Evolutionary conservation across 805 yeast species (phyloP).

Genomic region (Candida rishiriensis): DNA sequence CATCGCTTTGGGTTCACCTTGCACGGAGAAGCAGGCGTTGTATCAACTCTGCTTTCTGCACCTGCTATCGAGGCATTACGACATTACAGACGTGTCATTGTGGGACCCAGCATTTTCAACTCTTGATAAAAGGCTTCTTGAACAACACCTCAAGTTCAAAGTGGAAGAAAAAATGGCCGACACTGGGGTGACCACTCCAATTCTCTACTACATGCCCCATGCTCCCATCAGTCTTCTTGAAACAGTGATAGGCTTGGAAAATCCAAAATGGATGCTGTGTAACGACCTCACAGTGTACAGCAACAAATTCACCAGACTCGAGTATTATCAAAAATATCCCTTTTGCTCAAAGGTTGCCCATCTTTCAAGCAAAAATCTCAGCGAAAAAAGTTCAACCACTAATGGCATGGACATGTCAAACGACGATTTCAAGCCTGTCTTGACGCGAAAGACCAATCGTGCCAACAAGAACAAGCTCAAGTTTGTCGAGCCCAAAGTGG

Average conservation of each 20-base stretch:
- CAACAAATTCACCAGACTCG: conserved; percentile 22
- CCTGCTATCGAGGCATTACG: conserved; percentile 10
- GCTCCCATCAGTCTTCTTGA: conserved; percentile 30
- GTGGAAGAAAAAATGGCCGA: conserved; percentile 12
- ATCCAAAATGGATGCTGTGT: conserved; percentile 26
- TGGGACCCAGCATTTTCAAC: conserved; percentile 31
- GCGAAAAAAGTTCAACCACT: not conserved
- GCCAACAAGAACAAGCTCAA: conserved; percentile 9
- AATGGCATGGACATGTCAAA: not conserved
- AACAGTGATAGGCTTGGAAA: conserved; percentile 9
- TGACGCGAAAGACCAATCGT: not conserved
- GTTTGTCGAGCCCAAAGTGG: conserved; percentile 5
- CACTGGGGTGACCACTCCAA: not conserved
- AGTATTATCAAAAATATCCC: conserved; percentile 26
- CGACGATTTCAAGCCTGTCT: conserved; percentile 15
- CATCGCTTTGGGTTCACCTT: conserved; percentile 28
- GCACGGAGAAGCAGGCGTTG: conserved; percentile 20
- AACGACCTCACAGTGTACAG: conserved; percentile 29
- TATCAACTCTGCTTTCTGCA: conserved; percentile 26
- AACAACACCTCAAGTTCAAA: conserved; percentile 5
- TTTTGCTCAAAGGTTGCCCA: conserved; percentile 23
- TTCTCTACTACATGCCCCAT: conserved; percentile 32
- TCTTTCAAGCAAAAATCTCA: conserved; percentile 1
- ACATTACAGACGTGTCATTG: conserved; percentile 14
- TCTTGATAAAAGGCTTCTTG: conserved; percentile 18